Conservation (phyloP, 306 rosid species). For the Quercus rubra region DNA sequence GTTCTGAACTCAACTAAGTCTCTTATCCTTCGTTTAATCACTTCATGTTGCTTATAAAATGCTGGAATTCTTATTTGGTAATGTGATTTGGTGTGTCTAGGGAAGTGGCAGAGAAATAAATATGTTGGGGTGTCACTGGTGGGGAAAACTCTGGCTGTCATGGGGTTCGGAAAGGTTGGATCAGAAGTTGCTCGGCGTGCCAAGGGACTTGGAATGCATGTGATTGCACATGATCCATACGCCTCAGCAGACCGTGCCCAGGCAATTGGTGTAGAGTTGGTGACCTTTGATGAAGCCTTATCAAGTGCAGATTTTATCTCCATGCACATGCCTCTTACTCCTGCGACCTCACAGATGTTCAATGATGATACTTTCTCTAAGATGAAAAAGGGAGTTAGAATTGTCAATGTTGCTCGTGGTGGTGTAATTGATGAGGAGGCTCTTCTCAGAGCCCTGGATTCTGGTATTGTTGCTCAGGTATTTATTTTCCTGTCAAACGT, state of each 20-base stretch:
- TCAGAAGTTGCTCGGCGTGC: constrained; percentile 98
- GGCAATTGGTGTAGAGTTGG: constrained; percentile 94
- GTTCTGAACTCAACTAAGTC: no score
- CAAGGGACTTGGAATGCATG: constrained; percentile 99
- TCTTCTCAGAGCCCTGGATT: constrained; percentile 76
- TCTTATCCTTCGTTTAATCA: no score
- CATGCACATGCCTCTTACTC: constrained; percentile 95
- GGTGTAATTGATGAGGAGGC: constrained; percentile 99
- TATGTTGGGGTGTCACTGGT: constrained; percentile 97
- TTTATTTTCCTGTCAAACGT: constrained; percentile 11
- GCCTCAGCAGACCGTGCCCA: constrained; percentile 97
- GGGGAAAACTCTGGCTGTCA: constrained; percentile 88
- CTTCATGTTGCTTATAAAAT: no score
- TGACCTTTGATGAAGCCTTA: constrained; percentile 90
- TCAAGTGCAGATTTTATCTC: constrained; percentile 89
- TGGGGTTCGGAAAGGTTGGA: constrained; percentile 99
- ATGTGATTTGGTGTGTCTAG: constrained; percentile 30
- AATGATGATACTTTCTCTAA: constrained; percentile 86
- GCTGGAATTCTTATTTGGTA: no score
- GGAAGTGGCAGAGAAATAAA: constrained; percentile 89
- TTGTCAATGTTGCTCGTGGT: constrained; percentile 95
- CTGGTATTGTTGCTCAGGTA: constrained; percentile 96
- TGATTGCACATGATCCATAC: constrained; percentile 93
- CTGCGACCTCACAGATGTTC: constrained; percentile 77
- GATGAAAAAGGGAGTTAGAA: constrained; percentile 93